Evolutionary conservation across 306 rosid genomes (phyloP), one percentile per base, ranked within the genome.

Genomic region (Pyrus betulifolia): DNA sequence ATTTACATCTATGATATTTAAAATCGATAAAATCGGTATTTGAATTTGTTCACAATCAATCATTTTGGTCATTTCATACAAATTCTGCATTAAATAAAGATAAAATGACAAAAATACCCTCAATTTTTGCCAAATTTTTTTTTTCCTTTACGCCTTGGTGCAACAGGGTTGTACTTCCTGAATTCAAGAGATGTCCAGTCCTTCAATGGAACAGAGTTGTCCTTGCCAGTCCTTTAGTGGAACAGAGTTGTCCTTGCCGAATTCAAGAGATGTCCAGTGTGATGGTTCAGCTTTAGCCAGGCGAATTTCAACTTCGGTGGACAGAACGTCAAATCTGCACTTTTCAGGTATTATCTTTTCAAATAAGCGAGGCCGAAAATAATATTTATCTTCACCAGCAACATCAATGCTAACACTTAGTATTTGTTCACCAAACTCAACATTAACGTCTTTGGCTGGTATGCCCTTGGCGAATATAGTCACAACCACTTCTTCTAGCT

Each of bases 381-480:
- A 69, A 85, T 88, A 91, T 38, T 81, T 63, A 69, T 87, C 97
- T 82, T 90, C 93, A 38, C 87, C 96, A 57, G 93, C 83, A 79
- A 83, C 83, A 45, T 84, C 81, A 49, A 93, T 93, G 45, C 74
- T 79, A 28, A 91, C 93, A 86, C 90, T 85, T 22, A 93, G 82
- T 62, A 85, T 93, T 90, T 93, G 98, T 84, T 86, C 96, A 55
- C 98, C 98, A 63, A 88, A 91, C 8, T 91, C 89, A 13, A 91
- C 83, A 65, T 79, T 25, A 61, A 91, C 79, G 81, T 77, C 80
- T 69, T 87, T 72, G 74, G 84, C 85, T 42, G 88, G 89, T 67
- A 93, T 52, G 70, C 92, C 88, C 88, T 89, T 89, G 0, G 98
- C 97, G 75, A 93, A 89, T 81, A 93, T 78, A 44, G 98, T 89